Percentiles rank a stretch among this genome's conserved stretches.
phyloP scores from a whole-genome alignment of 1,139 yeast genomes.

The Blastobotrys indianensis region DNA sequence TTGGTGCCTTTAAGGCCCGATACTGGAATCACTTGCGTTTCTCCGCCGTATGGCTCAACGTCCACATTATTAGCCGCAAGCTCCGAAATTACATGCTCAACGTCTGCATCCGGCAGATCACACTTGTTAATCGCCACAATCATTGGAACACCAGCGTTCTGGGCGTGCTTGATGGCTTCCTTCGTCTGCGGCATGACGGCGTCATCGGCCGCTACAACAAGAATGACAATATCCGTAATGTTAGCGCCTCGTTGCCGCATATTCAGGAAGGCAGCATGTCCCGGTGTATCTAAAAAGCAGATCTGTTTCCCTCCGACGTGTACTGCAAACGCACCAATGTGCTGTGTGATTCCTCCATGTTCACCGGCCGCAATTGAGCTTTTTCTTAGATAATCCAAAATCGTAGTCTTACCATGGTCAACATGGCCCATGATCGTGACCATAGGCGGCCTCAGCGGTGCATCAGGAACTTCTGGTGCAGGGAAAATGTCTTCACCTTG shows the following conservation, averaged over 20 bases:
- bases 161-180: conserved; percentile 93
- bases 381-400: conserved; percentile 77
- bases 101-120: conserved; percentile 70
- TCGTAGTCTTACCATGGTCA: conserved; percentile 96
- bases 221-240: conserved; percentile 83
- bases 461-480: conserved; percentile 35
- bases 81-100: conserved; percentile 71
- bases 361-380: conserved; percentile 79
- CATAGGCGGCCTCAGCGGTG: conserved; percentile 75
- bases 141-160: conserved; percentile 74
- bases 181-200: conserved; percentile 96
- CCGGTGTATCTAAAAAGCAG: conserved; percentile 95
- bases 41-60: conserved; percentile 93
- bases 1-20: conserved; percentile 83
- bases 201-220: conserved; percentile 98
- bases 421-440: conserved; percentile 99
- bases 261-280: conserved; percentile 93
- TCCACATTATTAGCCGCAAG: conserved; percentile 72
- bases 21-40: conserved; percentile 80
- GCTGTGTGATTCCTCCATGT: conserved; percentile 97
- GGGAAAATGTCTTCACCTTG: conserved; percentile 60
- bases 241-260: conserved; percentile 97
- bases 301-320: conserved; percentile 67
- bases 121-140: conserved; percentile 92
- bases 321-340: conserved; percentile 94